Base-by-base conservation (phyloP, 495 filamentous ascomycete species). In the Daldinia vernicosa region DNA sequence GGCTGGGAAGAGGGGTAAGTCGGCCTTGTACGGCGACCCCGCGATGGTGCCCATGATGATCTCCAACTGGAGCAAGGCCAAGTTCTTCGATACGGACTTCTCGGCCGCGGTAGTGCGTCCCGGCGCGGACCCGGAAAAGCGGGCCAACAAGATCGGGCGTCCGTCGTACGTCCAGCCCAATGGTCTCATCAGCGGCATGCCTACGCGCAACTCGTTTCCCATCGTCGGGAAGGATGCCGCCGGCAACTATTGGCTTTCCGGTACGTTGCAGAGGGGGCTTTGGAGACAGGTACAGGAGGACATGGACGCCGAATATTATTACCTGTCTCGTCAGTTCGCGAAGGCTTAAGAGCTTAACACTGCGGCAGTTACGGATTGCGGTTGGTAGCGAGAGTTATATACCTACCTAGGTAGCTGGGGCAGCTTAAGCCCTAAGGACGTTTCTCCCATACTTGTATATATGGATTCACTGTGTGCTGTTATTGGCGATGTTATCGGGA, bases 181-280 rank as follows among this genome's bases (percentile, higher is more conserved):
- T 54, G 78, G 78, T 22, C 70, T 66, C 37, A 11, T 70, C 54
- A 33, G 67, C 6, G 72, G 76, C 6, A 61, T 76, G 53, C 76
- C 76, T 24, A 68, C 71, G 6, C 63, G 66, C 37, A 69, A 79
- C 52, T 78, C 76, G 45, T 78, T 80, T 69, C 72, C 78, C 30
- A 78, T 86, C 24, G 59, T 86, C 9, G 85, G 85, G 1, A 84
- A 85, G 72, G 84, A 85, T 65, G 73, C 68, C 14, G 77, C 79
- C 30, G 85, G 82, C 1, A 85, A 85, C 68, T 87, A 84, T 52
- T 85, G 82, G 85, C 62, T 81, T 6, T 70, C 74, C 1, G 80
- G 80, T 6, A 80, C 70, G 58, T 71, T 81, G 74, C 57, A 71
- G 17, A 75, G 63, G 61, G 74, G 78, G 0, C 66, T 75, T 7